A percentile compares a stretch with the other conserved stretches of the same genome.
phyloP scores from a whole-genome alignment of 305 asterid genomes.

The Fraxinus nigra region DNA sequence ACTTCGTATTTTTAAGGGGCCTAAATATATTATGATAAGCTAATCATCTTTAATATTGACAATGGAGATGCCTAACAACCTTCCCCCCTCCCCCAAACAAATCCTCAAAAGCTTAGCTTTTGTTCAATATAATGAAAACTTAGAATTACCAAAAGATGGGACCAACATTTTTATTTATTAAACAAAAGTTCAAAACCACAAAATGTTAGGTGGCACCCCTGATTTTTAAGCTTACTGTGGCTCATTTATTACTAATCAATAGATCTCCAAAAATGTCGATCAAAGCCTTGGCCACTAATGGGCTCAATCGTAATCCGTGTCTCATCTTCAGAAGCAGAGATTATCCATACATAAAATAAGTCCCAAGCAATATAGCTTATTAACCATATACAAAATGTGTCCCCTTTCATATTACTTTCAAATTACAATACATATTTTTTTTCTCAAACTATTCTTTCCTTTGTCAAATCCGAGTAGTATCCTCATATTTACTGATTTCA shows the following conservation, averaged over 20 bases:
- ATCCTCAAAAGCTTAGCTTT: background rate
- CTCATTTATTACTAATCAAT: background rate
- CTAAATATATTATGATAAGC: background rate
- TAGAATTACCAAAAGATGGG: background rate
- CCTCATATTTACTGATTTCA: background rate
- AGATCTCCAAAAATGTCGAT: background rate
- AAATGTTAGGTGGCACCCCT: background rate
- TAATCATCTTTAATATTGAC: background rate
- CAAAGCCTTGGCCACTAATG: background rate
- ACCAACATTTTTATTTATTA: background rate
- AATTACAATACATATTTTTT: background rate
- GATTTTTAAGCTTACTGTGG: background rate
- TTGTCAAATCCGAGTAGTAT: background rate
- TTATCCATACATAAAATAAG: background rate
- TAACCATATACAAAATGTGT: background rate
- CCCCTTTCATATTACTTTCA: background rate
- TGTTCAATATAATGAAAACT: background rate
- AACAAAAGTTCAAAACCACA: background rate
- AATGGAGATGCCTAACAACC: background rate
- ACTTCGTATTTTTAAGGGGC: background rate
- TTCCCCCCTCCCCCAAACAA: background rate
- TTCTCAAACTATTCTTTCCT: background rate
- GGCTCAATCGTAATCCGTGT: background rate
- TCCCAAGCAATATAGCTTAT: constrained; percentile 7
- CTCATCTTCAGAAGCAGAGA: background rate